Conservation (phyloP, 2,329 filamentous ascomycete species). For the Neobulgaria alba region DNA sequence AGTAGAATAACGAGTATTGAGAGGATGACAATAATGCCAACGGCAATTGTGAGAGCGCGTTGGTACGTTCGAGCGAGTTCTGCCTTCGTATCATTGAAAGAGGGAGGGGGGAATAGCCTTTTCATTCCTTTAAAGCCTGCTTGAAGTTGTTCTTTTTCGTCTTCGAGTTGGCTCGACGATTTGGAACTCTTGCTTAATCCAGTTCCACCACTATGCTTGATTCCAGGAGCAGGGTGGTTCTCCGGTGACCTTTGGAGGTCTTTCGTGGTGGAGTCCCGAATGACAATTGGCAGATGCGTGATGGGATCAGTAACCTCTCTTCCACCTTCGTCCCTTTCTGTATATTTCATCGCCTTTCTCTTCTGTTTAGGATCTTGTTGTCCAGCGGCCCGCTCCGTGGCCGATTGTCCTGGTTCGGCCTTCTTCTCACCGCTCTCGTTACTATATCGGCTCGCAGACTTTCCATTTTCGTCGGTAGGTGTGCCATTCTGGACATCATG, state of each 20-base stretch:
- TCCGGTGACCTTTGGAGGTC: slow-evolving; percentile 37
- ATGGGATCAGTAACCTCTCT: slow-evolving; percentile 51
- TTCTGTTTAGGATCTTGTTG: slow-evolving; percentile 20
- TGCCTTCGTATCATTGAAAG: slow-evolving; percentile 35
- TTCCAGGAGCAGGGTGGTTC: slow-evolving; percentile 14
- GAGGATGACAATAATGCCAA: slow-evolving; percentile 18
- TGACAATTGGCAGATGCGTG: slow-evolving; percentile 47
- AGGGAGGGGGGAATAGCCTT: slow-evolving; percentile 44
- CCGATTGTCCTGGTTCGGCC: too few relatives aligned
- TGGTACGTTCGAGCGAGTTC: slow-evolving; percentile 38
- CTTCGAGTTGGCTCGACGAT: slow-evolving; percentile 32
- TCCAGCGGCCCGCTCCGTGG: slow-evolving; percentile 18
- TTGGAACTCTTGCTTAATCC: slow-evolving; percentile 37
- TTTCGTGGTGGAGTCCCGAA: slow-evolving; percentile 45
- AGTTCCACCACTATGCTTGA: slow-evolving; percentile 25
- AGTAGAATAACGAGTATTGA: slow-evolving; percentile 10
- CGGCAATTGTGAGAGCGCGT: slow-evolving; percentile 26
- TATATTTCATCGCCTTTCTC: slow-evolving; percentile 22
- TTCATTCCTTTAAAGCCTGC: slow-evolving; percentile 37
- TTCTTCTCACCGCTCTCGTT: too few relatives aligned
- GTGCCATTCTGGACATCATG: slow-evolving; percentile 2
- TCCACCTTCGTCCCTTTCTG: slow-evolving; percentile 15
- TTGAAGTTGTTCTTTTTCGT: slow-evolving; percentile 35
- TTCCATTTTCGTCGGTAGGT: slow-evolving; percentile 3
- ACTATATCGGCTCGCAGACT: slow-evolving; percentile 1